Evolutionary conservation across 805 yeast species (phyloP).

Genomic region (Hermanozyma aechmeae): DNA sequence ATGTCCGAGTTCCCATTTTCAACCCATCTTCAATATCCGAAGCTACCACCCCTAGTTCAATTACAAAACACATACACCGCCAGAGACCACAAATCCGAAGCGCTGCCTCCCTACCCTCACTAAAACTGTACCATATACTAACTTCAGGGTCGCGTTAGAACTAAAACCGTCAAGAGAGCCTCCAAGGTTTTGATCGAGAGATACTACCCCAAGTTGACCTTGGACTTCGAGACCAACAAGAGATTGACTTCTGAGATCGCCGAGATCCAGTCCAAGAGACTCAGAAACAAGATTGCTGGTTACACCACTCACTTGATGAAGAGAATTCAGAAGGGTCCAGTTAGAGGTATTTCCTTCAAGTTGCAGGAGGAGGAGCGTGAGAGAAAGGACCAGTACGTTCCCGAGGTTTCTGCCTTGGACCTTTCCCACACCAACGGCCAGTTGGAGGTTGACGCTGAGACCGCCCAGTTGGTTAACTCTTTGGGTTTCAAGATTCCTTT

Average conservation of each 20-base stretch:
- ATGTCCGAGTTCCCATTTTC: too few relatives aligned
- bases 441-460: constrained; percentile 94
- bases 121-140: constrained; percentile 1
- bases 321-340: constrained; percentile 99
- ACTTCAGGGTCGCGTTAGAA: constrained; percentile 97
- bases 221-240: constrained; percentile 99
- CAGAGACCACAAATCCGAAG: too few relatives aligned
- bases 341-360: constrained; percentile 99
- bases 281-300: constrained; percentile 99
- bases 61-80: too few relatives aligned
- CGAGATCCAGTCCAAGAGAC: constrained; percentile 97
- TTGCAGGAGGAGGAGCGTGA: constrained; percentile 99
- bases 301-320: constrained; percentile 99
- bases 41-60: too few relatives aligned
- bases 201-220: constrained; percentile 98
- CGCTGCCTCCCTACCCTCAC: neutral
- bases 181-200: constrained; percentile 99
- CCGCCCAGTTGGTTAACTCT: constrained; percentile 88
- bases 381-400: constrained; percentile 99
- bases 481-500: constrained; percentile 85
- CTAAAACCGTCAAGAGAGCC: constrained; percentile 99
- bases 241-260: constrained; percentile 98
- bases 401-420: constrained; percentile 99
- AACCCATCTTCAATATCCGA: too few relatives aligned
- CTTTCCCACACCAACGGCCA: constrained; percentile 92